Conservation (phyloP, 768 basidiomycete species). For the Dentipellis fragilis region DNA sequence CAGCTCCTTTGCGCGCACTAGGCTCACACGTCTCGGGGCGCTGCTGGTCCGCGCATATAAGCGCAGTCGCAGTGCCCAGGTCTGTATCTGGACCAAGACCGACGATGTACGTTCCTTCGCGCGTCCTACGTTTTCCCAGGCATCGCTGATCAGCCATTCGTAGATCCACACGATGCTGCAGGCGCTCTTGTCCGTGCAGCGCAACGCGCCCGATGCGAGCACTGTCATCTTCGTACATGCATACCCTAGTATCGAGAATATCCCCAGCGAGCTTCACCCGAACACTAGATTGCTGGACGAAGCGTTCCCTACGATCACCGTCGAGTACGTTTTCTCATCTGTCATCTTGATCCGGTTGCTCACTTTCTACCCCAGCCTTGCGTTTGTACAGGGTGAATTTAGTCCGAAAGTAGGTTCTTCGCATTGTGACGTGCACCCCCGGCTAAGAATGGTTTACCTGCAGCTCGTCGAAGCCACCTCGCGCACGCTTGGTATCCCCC, state of each 20-base stretch:
- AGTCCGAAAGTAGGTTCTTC: constrained; percentile 5
- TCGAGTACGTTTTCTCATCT: constrained; percentile 5
- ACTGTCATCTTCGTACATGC: constrained; percentile 13
- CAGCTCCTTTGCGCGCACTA: constrained; percentile 5
- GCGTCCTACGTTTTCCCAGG: neutral
- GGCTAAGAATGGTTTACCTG: neutral
- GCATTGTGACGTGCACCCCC: neutral
- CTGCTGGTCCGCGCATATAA: constrained; percentile 8
- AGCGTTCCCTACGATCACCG: constrained; percentile 13
- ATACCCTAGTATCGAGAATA: constrained; percentile 5
- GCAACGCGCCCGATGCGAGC: constrained; percentile 10
- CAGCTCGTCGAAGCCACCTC: constrained; percentile 12
- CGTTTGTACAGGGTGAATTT: constrained; percentile 9
- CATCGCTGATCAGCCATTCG: neutral
- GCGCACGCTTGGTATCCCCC: constrained; percentile 4
- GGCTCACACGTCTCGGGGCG: neutral
- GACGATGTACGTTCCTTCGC: constrained; percentile 8
- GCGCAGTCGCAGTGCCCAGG: constrained; percentile 6
- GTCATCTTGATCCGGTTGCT: neutral
- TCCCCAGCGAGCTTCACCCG: constrained; percentile 14
- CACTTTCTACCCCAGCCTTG: neutral
- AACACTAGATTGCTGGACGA: constrained; percentile 14
- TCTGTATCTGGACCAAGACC: constrained; percentile 14
- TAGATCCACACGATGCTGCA: constrained; percentile 13
- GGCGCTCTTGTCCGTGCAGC: constrained; percentile 10